phyloP scores from a whole-genome alignment of 345 rosid genomes.

The Brassica napus region DNA sequence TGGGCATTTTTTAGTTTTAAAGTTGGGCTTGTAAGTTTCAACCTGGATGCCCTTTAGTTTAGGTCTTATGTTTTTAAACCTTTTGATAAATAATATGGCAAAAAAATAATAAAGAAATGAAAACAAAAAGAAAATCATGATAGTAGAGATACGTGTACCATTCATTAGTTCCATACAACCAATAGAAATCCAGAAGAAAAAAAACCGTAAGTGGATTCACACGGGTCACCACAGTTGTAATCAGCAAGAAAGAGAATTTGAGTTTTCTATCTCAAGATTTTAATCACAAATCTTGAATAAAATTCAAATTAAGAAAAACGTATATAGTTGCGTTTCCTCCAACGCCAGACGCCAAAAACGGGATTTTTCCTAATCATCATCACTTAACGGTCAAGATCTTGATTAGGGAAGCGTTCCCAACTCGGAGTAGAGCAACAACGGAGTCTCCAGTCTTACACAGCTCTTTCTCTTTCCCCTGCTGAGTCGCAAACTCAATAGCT shows the following conservation, averaged over 20 bases:
- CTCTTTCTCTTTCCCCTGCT: conserved; percentile 66
- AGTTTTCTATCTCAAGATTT: conserved; percentile 37
- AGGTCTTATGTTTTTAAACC: too few species aligned
- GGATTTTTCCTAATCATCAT: conserved; percentile 13
- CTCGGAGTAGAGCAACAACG: conserved; percentile 83
- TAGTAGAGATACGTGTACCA: conserved; percentile 20
- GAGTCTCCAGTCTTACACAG: conserved; percentile 83
- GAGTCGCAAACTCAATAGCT: conserved; percentile 76
- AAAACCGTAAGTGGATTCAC: conserved; percentile 30
- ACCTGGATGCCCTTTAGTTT: too few species aligned
- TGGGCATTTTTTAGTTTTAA: too few species aligned
- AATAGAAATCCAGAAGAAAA: conserved; percentile 9
- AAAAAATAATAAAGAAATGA: background rate
- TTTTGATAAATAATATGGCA: too few species aligned
- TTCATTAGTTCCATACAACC: conserved; percentile 30
- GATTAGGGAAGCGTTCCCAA: conserved; percentile 88
- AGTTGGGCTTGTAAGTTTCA: too few species aligned
- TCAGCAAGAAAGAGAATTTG: conserved; percentile 30
- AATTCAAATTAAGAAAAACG: conserved; percentile 10
- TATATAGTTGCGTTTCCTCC: background rate
- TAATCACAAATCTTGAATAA: conserved; percentile 33
- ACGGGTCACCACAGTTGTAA: conserved; percentile 24
- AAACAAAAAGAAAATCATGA: background rate
- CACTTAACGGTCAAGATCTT: conserved; percentile 81
- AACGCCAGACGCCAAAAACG: conserved; percentile 37